Conservation (phyloP, 2,329 filamentous ascomycete species). For the Penicillium sp. region DNA sequence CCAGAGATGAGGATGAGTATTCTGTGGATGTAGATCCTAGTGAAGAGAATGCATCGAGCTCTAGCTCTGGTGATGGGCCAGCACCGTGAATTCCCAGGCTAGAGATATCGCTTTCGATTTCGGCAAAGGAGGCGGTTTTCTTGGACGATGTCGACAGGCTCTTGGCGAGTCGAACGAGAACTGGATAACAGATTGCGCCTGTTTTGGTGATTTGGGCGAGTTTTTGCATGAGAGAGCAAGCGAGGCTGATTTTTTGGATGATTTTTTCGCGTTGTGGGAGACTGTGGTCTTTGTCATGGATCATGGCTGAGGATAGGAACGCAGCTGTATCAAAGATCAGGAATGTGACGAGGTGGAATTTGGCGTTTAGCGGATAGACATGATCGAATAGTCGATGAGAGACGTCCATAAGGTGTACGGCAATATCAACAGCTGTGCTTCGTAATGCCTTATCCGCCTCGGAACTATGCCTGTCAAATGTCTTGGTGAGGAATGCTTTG, state of each 20-base stretch:
- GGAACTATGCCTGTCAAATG: slow-evolving; percentile 32
- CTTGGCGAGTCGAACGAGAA: slow-evolving; percentile 30
- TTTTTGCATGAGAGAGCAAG: slow-evolving; percentile 43
- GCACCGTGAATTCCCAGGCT: not conserved
- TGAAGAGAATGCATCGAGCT: slow-evolving; percentile 1
- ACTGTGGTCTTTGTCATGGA: slow-evolving; percentile 55
- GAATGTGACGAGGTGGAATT: slow-evolving; percentile 59
- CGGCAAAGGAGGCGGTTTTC: slow-evolving; percentile 1
- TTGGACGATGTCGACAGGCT: slow-evolving; percentile 22
- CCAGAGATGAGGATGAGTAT: slow-evolving; percentile 9
- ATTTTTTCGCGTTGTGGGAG: slow-evolving; percentile 53
- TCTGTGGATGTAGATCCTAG: slow-evolving; percentile 12
- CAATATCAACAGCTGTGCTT: slow-evolving; percentile 52
- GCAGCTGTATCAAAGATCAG: slow-evolving; percentile 60
- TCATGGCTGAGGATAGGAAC: slow-evolving; percentile 58
- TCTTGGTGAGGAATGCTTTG: slow-evolving; percentile 54
- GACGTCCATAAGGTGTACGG: slow-evolving; percentile 51
- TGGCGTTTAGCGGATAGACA: slow-evolving; percentile 52
- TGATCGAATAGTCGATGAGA: slow-evolving; percentile 52
- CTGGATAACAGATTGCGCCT: slow-evolving; percentile 33
- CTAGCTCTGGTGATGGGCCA: slow-evolving; percentile 5
- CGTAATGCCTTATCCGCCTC: slow-evolving; percentile 48
- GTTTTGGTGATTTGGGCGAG: slow-evolving; percentile 32
- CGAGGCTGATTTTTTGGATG: slow-evolving; percentile 47
- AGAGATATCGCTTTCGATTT: not conserved